These are phyloP conservation scores for Metarhizium rileyi DNA, from an alignment of 2,329 filamentous ascomycete genomes.

Conservation along the genomic window DNA sequence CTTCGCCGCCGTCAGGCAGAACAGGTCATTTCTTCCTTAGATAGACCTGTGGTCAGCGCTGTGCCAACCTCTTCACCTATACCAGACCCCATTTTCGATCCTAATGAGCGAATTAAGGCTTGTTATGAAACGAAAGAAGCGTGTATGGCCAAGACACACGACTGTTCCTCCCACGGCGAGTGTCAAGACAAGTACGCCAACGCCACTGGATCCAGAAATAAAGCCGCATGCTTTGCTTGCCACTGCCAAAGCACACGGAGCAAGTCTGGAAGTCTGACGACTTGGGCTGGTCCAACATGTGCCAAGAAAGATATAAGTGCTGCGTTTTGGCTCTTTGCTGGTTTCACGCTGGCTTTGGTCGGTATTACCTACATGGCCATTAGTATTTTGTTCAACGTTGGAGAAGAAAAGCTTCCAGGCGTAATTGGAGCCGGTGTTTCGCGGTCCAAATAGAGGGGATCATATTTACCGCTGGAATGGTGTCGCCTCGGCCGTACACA, in stretches of 20 bases:
- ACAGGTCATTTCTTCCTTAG: slow-evolving; percentile 31
- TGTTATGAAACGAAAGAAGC: slow-evolving; percentile 65
- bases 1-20: slow-evolving; percentile 41
- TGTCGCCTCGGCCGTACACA: slow-evolving; percentile 7
- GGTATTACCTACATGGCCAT: slow-evolving; percentile 61
- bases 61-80: slow-evolving; percentile 15
- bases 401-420: slow-evolving; percentile 78
- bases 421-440: slow-evolving; percentile 95
- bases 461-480: not conserved
- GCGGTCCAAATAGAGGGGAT: slow-evolving; percentile 44
- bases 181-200: slow-evolving; percentile 59
- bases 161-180: slow-evolving; percentile 72
- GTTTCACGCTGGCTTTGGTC: slow-evolving; percentile 62
- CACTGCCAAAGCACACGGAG: slow-evolving; percentile 54
- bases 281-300: slow-evolving; percentile 81
- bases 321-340: slow-evolving; percentile 78
- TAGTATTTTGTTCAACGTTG: slow-evolving; percentile 71
- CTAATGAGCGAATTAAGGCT: slow-evolving; percentile 44
- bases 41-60: slow-evolving; percentile 16
- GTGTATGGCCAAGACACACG: slow-evolving; percentile 61
- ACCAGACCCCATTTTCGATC: slow-evolving; percentile 22
- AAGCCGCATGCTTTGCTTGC: slow-evolving; percentile 64
- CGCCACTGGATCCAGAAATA: slow-evolving; percentile 28
- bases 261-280: slow-evolving; percentile 50
- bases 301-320: slow-evolving; percentile 86